These are phyloP conservation scores for Paracoccidioides brasiliensis DNA, from an alignment of 2,329 filamentous ascomycete genomes.

Conservation along the genomic window DNA sequence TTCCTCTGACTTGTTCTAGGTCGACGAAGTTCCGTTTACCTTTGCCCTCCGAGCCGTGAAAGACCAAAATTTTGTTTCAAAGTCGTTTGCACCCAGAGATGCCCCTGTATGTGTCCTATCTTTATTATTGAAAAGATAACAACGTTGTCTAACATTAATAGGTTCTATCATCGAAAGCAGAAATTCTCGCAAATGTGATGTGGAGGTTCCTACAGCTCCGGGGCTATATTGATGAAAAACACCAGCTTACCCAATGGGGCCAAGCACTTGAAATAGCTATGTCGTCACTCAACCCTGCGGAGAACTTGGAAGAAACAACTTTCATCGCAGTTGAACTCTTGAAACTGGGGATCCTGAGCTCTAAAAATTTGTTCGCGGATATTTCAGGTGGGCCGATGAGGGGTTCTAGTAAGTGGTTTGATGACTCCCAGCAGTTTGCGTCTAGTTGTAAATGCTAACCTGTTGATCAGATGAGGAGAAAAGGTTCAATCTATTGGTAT, in stretches of 20 bases:
- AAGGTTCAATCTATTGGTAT: conserved; percentile 65
- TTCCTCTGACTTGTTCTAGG: conserved; percentile 4
- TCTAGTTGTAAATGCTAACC: conserved; percentile 4
- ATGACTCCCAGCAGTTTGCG: not conserved
- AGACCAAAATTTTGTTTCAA: conserved; percentile 55
- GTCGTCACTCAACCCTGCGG: conserved; percentile 43
- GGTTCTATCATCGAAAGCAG: conserved; percentile 49
- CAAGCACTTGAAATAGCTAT: conserved; percentile 61
- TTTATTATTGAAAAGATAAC: not conserved
- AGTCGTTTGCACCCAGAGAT: conserved; percentile 50
- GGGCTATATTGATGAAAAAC: conserved; percentile 65
- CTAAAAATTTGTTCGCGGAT: conserved; percentile 48
- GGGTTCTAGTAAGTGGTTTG: conserved; percentile 33
- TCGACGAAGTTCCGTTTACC: conserved; percentile 15
- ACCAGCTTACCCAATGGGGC: conserved; percentile 75
- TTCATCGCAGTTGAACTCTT: conserved; percentile 79
- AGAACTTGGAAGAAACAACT: conserved; percentile 59
- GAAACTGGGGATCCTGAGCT: conserved; percentile 63
- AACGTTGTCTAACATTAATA: conserved; percentile 16
- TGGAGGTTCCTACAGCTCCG: conserved; percentile 86
- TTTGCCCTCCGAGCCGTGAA: conserved; percentile 50
- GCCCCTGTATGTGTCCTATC: conserved; percentile 21
- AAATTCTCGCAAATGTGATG: conserved; percentile 60
- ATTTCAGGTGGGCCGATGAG: conserved; percentile 47
- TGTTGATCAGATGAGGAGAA: conserved; percentile 56